Base-by-base conservation (phyloP, 2,329 filamentous ascomycete species). In the Didymella lethalis region DNA sequence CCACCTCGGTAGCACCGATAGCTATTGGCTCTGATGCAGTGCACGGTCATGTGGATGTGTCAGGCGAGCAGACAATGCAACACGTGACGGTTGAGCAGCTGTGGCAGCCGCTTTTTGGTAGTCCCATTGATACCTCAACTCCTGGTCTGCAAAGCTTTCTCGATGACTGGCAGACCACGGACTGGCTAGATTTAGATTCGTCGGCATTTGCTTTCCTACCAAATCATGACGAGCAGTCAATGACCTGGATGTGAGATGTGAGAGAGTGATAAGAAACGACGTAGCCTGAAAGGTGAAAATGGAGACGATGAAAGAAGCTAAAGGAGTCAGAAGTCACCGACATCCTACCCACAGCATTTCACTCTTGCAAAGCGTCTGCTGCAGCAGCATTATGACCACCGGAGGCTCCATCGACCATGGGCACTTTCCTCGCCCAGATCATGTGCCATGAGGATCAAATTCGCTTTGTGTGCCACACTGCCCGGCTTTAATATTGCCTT, bases 171-270 rank as follows among this genome's bases (percentile, higher is more conserved):
- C 66, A 72, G 23, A 73, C 71, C 1, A 72, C 70, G 1, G 74
- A 76, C 51, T 75, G 74, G 74, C 64, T 76, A 29, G 67, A 75
- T 36, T 57, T 76, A 7, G 74, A 76, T 48, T 70, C 71, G 10
- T 74, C 73, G 2, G 74, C 73, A 4, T 72, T 68, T 54, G 62
- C 61, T 0, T 62, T 58, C 18, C 59, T 68, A n/a, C 50, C 62
- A 20, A 43, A 26, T 3, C 44, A 61, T 2, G 61, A 63, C 16
- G 51, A 57, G 10, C 36, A 44, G 3, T 54, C 52, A 8, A 4
- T 64, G 4, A 41, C 47, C 0, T 68, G 64, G 61, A 58, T 64
- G 32, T 41, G 40, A 12, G 14, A 12, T 14, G 28, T 53, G 16
- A 23, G 23, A 23, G 23, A 23, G 23, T 23, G 23, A 23, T 2